Base-by-base conservation (phyloP, 148 eudicot genomes). In the Fagopyrum esculentum region DNA sequence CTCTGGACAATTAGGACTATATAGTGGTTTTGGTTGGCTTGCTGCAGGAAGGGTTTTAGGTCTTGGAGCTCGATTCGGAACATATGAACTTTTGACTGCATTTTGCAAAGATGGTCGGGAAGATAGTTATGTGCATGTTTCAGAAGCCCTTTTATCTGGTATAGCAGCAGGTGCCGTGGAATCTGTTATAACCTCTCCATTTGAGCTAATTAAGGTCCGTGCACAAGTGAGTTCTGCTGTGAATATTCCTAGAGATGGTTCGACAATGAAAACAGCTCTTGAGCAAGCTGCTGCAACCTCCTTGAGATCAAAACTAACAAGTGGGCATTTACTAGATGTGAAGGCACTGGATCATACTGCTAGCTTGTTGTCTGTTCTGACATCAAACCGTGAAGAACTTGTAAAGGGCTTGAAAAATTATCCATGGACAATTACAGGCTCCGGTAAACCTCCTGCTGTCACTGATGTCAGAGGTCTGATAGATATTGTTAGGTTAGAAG, bases 351-450 rank as follows among this genome's bases (percentile, higher is more conserved):
- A 86, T 22, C 89, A 87, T 55, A 84, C 89, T 47, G 83, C 83
- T 60, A 87, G 81, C 75, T 88, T 95, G 45, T 84, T 95, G 75
- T 87, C 97, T 43, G 85, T 89, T 51, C 80, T 95, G 55, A 77
- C 87, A 44, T 76, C 83, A 52, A 89, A 85, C 64, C 76, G 82
- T 78, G 71, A 74, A 19, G 82, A 86, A 68, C 73, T 92, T 64
- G 60, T 73, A n/a, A 86, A 81, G 78, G 87, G 87, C 22, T 75
- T 95, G 77, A 92, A 80, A 87, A 91, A 89, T 76, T 85, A 90
- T 77, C 97, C 98, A 1, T 95, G 98, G 98, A 95, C 87, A 87
- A 89, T 95, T 87, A 87, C 97, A 52, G 98, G 98, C 45, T 89
- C 98, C 75, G 98, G 97, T 47, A 87, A 82, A 78, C 85, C 93